Evolutionary conservation across 352 stramenopile genomes (phyloP), one percentile per base, ranked within the genome.

Genomic region (Globisporangium echinulatum): DNA sequence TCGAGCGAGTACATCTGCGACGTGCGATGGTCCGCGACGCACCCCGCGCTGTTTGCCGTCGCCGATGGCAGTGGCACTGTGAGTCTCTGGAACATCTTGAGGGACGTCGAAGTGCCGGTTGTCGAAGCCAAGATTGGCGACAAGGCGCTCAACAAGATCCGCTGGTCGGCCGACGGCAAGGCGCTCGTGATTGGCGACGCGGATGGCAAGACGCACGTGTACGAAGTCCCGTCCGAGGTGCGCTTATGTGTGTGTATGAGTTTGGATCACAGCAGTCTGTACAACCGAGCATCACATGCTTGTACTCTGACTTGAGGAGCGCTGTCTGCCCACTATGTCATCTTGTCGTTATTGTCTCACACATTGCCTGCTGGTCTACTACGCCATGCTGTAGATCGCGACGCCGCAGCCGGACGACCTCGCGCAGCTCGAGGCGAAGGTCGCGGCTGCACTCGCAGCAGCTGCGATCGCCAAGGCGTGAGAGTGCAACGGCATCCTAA

Each of bases 1-100:
- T 94, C 85, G 8, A 92, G 79, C 33, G 87, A 96, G 61, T 95
- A 96, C 65, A 82, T 96, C 46, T 94, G 85, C 56, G 87, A 96
- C 58, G 87, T 93, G 25, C 72, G 81, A 68, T 96, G 85, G 87
- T 94, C 85, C 7, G 75, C 82, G 3, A 63, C 85, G 13, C 81
- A 95, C 49, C 84, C 85, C 5, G 76, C 85, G 14, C 61, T 96
- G 8, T 95, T 96, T 70, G 83, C 82, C 3, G 85, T 92, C 33
- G 85, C 85, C 36, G 86, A 95, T 53, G 85, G 81, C 10, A 87
- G 69, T 19, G 87, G 87, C 8, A 60, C 51, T 6, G 70, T 92
- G 40, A 89, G 80, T 56, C 68, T 96, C 43, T 96, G 87, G 87
- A 94, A 95, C 56, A 84, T 96, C 54, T 61, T 87, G 61, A 84